Conservation (phyloP, 441 rosid species). For the Flueggea neowawraea region DNA sequence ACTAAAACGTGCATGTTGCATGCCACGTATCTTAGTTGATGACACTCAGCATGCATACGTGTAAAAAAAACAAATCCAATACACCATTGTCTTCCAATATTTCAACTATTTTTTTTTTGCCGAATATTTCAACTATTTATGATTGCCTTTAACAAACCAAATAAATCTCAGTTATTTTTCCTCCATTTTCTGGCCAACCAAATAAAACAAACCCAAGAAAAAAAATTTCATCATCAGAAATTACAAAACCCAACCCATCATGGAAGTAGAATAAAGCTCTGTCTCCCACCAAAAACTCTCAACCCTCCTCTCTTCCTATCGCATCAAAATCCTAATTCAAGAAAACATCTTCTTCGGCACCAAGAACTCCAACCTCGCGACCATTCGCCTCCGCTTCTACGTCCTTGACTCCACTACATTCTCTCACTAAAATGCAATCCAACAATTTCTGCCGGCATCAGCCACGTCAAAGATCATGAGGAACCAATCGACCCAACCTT, state of each 20-base stretch:
- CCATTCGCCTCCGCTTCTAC: constrained; percentile 67
- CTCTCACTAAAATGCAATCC: constrained; percentile 59
- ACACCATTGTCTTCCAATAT: too few species aligned
- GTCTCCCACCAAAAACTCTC: constrained; percentile 48
- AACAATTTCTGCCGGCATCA: constrained; percentile 46
- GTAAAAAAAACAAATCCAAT: too few species aligned
- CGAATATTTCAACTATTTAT: too few species aligned
- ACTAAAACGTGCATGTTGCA: too few species aligned
- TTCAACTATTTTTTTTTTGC: too few species aligned
- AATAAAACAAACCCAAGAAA: background rate
- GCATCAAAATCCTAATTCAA: constrained; percentile 37
- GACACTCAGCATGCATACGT: too few species aligned
- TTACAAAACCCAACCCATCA: background rate
- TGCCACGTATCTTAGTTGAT: too few species aligned
- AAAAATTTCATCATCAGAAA: background rate
- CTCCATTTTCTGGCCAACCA: background rate
- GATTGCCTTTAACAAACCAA: too few species aligned
- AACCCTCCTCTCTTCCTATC: constrained; percentile 43
- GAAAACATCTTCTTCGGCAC: constrained; percentile 67
- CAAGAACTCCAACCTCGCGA: constrained; percentile 34
- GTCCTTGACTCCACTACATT: constrained; percentile 38
- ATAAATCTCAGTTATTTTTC: too few species aligned
- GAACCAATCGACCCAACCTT: constrained; percentile 49
- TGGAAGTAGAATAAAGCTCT: constrained; percentile 68
- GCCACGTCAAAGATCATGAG: constrained; percentile 81